phyloP scores from a whole-genome alignment of 1,284 basidiomycete species.

The Papiliotrema fonsecae region DNA sequence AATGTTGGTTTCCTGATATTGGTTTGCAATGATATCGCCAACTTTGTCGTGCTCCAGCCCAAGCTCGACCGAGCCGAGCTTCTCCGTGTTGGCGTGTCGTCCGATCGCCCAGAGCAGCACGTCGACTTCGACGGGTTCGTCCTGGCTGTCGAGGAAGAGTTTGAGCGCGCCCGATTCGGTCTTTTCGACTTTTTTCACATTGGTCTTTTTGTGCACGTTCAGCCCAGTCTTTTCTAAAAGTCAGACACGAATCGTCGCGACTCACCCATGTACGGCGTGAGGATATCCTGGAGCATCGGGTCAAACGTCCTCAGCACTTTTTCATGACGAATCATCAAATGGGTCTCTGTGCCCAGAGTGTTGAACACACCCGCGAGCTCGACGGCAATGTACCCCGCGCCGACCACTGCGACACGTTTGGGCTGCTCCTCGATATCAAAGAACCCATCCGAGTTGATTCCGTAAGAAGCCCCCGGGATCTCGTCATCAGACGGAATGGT shows the following conservation, averaged over 20 bases:
- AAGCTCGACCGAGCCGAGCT: conserved; percentile 70
- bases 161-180: conserved; percentile 61
- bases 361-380: conserved; percentile 89
- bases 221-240: conserved; percentile 71
- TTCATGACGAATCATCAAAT: conserved; percentile 84
- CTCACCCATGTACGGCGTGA: conserved; percentile 82
- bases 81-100: conserved; percentile 71
- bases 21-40: conserved; percentile 82
- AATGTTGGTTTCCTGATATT: conserved; percentile 80
- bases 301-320: conserved; percentile 91
- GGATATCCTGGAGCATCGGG: conserved; percentile 73
- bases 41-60: conserved; percentile 72
- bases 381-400: conserved; percentile 96
- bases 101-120: conserved; percentile 92
- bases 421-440: conserved; percentile 89
- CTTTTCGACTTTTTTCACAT: conserved; percentile 70
- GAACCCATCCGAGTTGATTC: conserved; percentile 93
- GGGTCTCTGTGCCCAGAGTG: conserved; percentile 81
- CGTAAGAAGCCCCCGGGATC: conserved; percentile 84
- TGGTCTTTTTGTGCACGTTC: conserved; percentile 73
- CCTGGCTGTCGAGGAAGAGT: conserved; percentile 61
- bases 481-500: conserved; percentile 70
- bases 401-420: conserved; percentile 86
- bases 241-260: not conserved
- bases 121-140: conserved; percentile 79